phyloP scores from a whole-genome alignment of 2,329 filamentous ascomycete genomes.

The Sarocladium strictum region DNA sequence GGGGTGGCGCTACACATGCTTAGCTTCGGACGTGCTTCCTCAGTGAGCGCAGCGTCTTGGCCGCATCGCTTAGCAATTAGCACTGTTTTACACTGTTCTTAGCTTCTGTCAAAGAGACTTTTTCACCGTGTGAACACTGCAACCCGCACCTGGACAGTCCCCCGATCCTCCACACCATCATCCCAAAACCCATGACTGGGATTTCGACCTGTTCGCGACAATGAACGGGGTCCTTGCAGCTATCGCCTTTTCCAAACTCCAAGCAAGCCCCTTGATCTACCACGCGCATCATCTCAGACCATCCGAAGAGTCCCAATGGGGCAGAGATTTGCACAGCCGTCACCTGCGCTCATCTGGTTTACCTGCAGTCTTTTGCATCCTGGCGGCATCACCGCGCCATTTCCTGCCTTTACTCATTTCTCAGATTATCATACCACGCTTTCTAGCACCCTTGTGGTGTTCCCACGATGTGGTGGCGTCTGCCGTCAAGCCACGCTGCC shows the following conservation, averaged over 20 bases:
- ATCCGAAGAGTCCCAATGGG: not conserved
- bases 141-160: not conserved
- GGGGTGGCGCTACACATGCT: not conserved
- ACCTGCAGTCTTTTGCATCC: not conserved
- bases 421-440: not conserved
- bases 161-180: not conserved
- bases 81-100: not conserved
- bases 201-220: not conserved
- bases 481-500: constrained; percentile 5
- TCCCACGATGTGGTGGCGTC: not conserved
- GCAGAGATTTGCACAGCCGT: not conserved
- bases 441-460: not conserved
- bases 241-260: not conserved
- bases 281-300: not conserved
- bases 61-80: not conserved
- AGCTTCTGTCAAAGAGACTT: no score
- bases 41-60: not conserved
- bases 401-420: not conserved
- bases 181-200: not conserved
- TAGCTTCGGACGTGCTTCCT: constrained; percentile 7
- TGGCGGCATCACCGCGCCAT: not conserved
- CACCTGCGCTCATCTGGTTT: not conserved
- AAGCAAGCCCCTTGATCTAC: not conserved
- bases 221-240: not conserved
- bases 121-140: no score